Evolutionary conservation across 2,329 filamentous ascomycete species (phyloP).

Genomic region (Ilyonectria sp.): DNA sequence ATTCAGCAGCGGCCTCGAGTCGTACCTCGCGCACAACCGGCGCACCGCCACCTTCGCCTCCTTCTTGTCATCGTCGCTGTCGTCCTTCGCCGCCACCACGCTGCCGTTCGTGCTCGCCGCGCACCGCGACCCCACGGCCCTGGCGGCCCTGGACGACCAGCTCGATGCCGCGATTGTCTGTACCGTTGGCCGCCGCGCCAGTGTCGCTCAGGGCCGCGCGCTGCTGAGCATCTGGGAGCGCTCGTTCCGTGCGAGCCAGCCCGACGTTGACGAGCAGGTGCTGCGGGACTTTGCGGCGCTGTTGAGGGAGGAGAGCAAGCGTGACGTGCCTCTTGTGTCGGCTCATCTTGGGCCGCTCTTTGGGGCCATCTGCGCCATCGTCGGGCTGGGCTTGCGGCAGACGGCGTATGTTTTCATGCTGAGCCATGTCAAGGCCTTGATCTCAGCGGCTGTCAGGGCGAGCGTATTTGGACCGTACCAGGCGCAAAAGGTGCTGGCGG

Average conservation of each 20-base stretch:
- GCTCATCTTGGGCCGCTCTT: conserved; percentile 81
- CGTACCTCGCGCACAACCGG: conserved; percentile 79
- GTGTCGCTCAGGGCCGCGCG: conserved; percentile 82
- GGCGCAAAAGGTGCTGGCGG: conserved; percentile 80
- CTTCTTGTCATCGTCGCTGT: conserved; percentile 80
- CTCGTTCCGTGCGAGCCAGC: conserved; percentile 67
- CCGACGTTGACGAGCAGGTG: conserved; percentile 46
- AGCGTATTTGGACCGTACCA: conserved; percentile 87
- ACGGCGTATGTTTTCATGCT: conserved; percentile 83
- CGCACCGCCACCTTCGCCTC: conserved; percentile 65
- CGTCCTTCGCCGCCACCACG: conserved; percentile 79
- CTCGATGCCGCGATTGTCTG: conserved; percentile 84
- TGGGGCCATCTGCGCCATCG: conserved; percentile 75
- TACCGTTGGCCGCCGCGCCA: conserved; percentile 83
- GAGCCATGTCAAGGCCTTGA: conserved; percentile 81
- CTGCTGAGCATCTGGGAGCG: conserved; percentile 84
- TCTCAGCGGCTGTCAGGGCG: conserved; percentile 83
- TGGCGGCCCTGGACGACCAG: conserved; percentile 78
- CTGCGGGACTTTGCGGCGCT: conserved; percentile 55
- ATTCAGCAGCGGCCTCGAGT: conserved; percentile 87
- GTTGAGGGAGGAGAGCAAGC: conserved; percentile 50
- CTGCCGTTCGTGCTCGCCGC: conserved; percentile 83
- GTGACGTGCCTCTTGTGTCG: conserved; percentile 61
- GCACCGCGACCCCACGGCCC: conserved; percentile 66
- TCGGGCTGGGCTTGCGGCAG: conserved; percentile 73